Evolutionary conservation across 176 grass and related monocot genomes (phyloP).

Genomic region (Leersia perrieri): DNA sequence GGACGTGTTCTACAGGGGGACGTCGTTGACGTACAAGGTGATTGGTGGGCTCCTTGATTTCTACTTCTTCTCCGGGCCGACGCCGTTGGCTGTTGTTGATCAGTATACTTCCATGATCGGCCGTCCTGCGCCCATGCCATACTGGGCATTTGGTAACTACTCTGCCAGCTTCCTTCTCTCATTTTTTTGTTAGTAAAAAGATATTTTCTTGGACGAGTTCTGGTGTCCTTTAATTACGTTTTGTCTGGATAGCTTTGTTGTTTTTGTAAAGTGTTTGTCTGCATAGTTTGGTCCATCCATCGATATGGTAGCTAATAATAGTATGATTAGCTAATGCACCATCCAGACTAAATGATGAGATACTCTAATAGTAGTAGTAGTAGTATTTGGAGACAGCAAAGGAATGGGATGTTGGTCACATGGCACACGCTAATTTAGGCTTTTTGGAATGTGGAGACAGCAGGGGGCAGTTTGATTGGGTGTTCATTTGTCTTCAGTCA

Average conservation of each 20-base stretch:
- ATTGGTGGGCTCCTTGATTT: conserved; percentile 89
- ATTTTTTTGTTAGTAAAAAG: too few relatives aligned
- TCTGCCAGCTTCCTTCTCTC: background rate
- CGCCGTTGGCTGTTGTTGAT: conserved; percentile 69
- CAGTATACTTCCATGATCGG: conserved; percentile 87
- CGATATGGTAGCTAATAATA: background rate
- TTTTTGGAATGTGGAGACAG: background rate
- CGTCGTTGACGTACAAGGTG: conserved; percentile 78
- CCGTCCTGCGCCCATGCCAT: conserved; percentile 81
- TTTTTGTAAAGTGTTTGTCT: too few relatives aligned
- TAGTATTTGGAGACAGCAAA: too few relatives aligned
- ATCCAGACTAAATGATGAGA: background rate
- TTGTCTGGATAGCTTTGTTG: background rate
- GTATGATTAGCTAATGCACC: background rate
- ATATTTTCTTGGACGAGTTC: background rate
- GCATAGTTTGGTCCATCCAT: background rate
- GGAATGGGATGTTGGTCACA: too few relatives aligned
- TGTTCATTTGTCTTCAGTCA: background rate
- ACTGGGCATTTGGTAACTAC: conserved; percentile 81
- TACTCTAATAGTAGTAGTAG: too few relatives aligned
- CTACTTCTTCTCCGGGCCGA: conserved; percentile 82
- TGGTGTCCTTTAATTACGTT: background rate
- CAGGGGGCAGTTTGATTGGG: background rate
- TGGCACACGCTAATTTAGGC: conserved; percentile 1
- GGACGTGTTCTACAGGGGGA: conserved; percentile 79